These are phyloP conservation scores for Multifurca ochricompacta DNA, from an alignment of 768 basidiomycete species.

Conservation along the genomic window DNA sequence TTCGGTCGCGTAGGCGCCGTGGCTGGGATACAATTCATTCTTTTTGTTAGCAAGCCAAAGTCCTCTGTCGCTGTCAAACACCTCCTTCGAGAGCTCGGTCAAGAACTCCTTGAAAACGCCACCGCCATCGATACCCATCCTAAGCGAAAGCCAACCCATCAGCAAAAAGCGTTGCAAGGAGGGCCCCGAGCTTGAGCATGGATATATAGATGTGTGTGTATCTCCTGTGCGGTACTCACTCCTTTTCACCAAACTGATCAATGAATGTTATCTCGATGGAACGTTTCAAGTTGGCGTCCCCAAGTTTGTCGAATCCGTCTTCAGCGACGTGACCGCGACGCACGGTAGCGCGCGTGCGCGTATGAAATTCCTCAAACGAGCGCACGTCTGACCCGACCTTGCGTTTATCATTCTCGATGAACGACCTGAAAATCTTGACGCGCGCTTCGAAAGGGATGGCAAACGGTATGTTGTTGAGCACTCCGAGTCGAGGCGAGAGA, in stretches of 20 bases:
- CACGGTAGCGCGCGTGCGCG: slow-evolving; percentile 38
- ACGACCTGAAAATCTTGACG: slow-evolving; percentile 83
- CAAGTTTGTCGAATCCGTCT: slow-evolving; percentile 84
- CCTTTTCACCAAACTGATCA: slow-evolving; percentile 78
- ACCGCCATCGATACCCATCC: slow-evolving; percentile 91
- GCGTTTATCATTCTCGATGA: slow-evolving; percentile 59
- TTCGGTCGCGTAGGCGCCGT: slow-evolving; percentile 86
- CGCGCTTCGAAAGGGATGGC: slow-evolving; percentile 88
- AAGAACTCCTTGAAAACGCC: slow-evolving; percentile 98
- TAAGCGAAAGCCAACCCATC: slow-evolving; percentile 26
- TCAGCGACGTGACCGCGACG: slow-evolving; percentile 74
- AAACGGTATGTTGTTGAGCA: slow-evolving; percentile 94
- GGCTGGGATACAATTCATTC: slow-evolving; percentile 93
- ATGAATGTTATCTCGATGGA: slow-evolving; percentile 86
- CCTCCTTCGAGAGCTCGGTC: slow-evolving; percentile 87
- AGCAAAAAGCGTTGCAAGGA: background rate
- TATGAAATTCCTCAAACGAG: slow-evolving; percentile 14
- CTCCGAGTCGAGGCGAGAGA: slow-evolving; percentile 77
- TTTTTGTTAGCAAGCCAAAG: slow-evolving; percentile 88
- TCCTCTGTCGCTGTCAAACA: slow-evolving; percentile 90
- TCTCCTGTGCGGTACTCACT: slow-evolving; percentile 48
- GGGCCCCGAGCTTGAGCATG: too few species aligned
- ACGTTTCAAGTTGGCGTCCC: slow-evolving; percentile 71
- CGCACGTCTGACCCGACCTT: slow-evolving; percentile 16
- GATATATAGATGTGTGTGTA: too few species aligned